Evolutionary conservation across 179 eudicot genomes (phyloP), one percentile per base, ranked within the genome.

Genomic region (Amaranthus tricolor): DNA sequence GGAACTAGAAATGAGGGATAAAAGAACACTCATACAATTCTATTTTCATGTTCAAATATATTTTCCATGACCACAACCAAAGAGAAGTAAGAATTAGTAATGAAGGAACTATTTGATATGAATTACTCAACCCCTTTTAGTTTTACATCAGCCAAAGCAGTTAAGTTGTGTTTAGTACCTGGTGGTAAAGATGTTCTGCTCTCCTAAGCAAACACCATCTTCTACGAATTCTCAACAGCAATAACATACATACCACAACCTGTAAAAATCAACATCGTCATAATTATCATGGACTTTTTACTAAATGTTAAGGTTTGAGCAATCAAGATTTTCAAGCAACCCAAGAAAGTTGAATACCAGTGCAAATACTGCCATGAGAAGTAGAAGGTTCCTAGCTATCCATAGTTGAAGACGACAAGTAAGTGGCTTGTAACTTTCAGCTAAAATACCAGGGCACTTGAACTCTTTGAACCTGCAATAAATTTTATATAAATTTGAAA

Each of bases 151-250:
- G 11, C 14, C 24, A 44, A 48, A 58, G 5, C 15, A 55, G 21
- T 50, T 60, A 47, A 13, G 21, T 40, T 8, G 54, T 55, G 48
- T 16, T 17, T 62, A 64, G 59, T 47, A 93, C 99, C 99, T 95
- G 88, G 67, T 83, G 83, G 83, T 95, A 95, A 59, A 95, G 89
- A 76, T 95, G 85, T 79, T 90, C 99, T 66, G 92, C 90, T 84
- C 89, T 88, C 71, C 74, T 85, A 57, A 89, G 81, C 82, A 89
- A 85, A 53, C 82, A 77, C 81, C 79, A 81, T 81, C 86, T 89
- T 73, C 84, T 82, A 59, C 87, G 89, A 72, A 87, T 69, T 84
- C 79, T 91, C 67, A 76, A 75, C 66, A 89, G 49, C 55, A 83
- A 55, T 62, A 79, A 56, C 56, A 76, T 72, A 88, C 86, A 81